These are phyloP conservation scores for Chrysosporium queenslandicum DNA, from an alignment of 2,329 filamentous ascomycete species.

Conservation along the genomic window DNA sequence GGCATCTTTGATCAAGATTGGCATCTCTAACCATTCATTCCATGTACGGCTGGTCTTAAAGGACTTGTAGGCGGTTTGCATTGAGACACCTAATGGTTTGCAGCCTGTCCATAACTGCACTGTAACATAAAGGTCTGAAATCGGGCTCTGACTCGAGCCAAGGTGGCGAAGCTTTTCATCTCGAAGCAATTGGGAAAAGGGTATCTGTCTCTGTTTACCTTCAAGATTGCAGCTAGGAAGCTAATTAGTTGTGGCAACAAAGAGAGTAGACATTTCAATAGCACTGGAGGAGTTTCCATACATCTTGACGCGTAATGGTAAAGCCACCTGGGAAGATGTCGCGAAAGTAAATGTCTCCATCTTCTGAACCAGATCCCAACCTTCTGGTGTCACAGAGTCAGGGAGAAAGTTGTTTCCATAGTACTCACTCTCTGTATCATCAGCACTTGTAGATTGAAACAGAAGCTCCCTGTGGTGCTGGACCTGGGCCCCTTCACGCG, in stretches of 20 bases:
- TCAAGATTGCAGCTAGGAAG: conserved; percentile 59
- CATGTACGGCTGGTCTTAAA: conserved; percentile 67
- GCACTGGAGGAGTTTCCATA: conserved; percentile 37
- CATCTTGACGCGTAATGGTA: conserved; percentile 58
- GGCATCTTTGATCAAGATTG: conserved; percentile 71
- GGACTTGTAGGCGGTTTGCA: conserved; percentile 85
- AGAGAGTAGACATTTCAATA: neutral
- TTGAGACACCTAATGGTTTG: conserved; percentile 81
- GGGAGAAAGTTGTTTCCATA: conserved; percentile 5
- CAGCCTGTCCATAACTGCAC: conserved; percentile 92
- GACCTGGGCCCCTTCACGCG: neutral
- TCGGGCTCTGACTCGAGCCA: conserved; percentile 70
- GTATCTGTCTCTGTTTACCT: conserved; percentile 63
- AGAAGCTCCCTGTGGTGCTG: neutral
- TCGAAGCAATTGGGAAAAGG: conserved; percentile 67
- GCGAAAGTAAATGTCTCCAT: conserved; percentile 98
- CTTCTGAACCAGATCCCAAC: conserved; percentile 11
- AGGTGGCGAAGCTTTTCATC: conserved; percentile 73
- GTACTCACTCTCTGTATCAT: neutral
- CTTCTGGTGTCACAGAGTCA: conserved; percentile 2
- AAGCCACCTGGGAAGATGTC: conserved; percentile 70
- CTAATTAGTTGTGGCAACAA: neutral
- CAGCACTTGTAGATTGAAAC: neutral
- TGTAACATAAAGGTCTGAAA: conserved; percentile 87
- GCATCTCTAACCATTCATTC: conserved; percentile 93